Evolutionary conservation across 768 basidiomycete genomes (phyloP), one percentile per base, ranked within the genome.

Genomic region (Hypholoma fasciculare): DNA sequence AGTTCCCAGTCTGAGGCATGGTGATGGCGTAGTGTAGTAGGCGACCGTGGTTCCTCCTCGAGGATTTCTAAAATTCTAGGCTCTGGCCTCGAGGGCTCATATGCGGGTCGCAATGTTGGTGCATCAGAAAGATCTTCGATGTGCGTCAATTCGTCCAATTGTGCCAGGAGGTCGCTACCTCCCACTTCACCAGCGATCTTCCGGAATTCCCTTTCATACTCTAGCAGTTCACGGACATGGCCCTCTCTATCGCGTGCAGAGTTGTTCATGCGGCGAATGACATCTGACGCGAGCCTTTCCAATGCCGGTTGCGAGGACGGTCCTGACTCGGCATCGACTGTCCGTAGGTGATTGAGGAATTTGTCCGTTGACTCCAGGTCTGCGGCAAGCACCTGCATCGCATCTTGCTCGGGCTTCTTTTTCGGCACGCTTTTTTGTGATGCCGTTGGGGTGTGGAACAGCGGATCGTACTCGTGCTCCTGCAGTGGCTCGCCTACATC

Each of bases 261-360:
- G 56, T 89, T 87, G 71, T 93, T 89, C 59, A 94, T 80, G 37
- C 82, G 80, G 38, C 91, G 82, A 64, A 96, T 90, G 60, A 92
- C 79, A 62, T 89, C 84, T 16, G 88, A 85, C 6, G 93, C 89
- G 43, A 91, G 76, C 42, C 72, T 77, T 72, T 96, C 93, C 59
- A 95, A 73, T 46, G 74, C 68, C 40, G 77, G 76, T 52, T 76
- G 71, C 4, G 73, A 64, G 23, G 71, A 70, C 19, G 72, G 64
- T 40, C 70, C 68, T 34, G 73, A 66, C 57, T 86, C 86, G 49
- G 74, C 69, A 70, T 94, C 93, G 47, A 93, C 78, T 30, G 78
- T 79, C 40, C 88, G 85, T 13, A 95, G 78, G 65, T 90, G 86
- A 49, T 78, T 67, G 19, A 95, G 81, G 71, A 95, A 92, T 61